phyloP scores from a whole-genome alignment of 2,329 filamentous ascomycete species.

The Pestalotiopsis sp. region DNA sequence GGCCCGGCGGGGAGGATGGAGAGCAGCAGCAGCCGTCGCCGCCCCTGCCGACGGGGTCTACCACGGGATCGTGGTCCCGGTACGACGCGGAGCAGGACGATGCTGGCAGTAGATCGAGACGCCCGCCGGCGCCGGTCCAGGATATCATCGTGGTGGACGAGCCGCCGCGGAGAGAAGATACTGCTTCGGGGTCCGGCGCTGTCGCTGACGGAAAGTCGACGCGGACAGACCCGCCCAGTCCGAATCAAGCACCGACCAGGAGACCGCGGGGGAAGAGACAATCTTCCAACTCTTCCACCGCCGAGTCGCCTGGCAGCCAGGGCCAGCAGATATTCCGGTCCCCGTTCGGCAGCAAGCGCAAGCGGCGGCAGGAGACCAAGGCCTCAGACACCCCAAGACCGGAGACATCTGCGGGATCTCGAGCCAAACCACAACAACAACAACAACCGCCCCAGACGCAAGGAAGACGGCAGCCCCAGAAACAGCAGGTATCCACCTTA shows the following conservation, averaged over 20 bases:
- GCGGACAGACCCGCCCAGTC: no score
- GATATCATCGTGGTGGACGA: neutral
- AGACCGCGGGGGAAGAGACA: neutral
- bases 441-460: neutral
- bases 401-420: neutral
- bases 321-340: neutral
- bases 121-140: neutral
- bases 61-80: neutral
- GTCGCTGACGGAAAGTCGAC: no score
- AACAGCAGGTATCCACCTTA: neutral
- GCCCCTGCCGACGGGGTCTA: neutral
- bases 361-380: neutral
- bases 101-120: no score
- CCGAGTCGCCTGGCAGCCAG: neutral
- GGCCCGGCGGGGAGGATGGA: neutral
- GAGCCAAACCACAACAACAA: neutral
- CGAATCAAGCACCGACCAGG: no score
- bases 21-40: no score
- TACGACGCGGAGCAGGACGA: neutral
- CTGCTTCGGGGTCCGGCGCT: neutral
- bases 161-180: neutral
- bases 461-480: neutral
- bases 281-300: neutral
- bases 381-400: neutral
- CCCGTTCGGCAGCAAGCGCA: neutral